phyloP scores from a whole-genome alignment of 306 rosid genomes.

The Begonia fuchsioides region DNA sequence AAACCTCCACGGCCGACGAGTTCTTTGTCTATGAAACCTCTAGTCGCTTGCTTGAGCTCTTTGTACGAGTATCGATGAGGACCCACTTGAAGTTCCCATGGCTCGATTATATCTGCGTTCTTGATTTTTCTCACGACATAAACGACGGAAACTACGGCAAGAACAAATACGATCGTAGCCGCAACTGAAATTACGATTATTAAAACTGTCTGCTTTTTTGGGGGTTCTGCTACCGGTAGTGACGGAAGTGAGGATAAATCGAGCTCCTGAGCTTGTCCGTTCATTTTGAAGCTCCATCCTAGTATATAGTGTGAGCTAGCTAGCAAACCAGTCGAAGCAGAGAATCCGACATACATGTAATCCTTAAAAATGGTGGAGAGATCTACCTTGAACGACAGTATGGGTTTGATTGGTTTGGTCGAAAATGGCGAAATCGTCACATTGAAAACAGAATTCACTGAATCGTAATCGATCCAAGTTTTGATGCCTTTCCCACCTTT shows the following conservation, averaged over 20 bases:
- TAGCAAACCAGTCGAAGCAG: too few species aligned
- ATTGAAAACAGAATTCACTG: slow-evolving; percentile 17
- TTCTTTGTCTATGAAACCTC: slow-evolving; percentile 6
- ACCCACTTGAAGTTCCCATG: slow-evolving; percentile 8
- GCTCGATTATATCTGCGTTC: slow-evolving; percentile 4
- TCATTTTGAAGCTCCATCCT: too few species aligned
- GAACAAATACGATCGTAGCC: not conserved
- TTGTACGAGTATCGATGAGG: slow-evolving; percentile 10
- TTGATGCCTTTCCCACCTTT: slow-evolving; percentile 40
- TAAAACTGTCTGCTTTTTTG: not conserved
- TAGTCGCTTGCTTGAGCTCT: slow-evolving; percentile 7
- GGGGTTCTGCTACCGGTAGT: not conserved
- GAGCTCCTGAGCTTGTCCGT: too few species aligned
- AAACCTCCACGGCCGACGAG: slow-evolving; percentile 12
- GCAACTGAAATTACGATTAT: not conserved
- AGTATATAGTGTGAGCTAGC: too few species aligned
- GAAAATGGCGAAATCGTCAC: slow-evolving; percentile 45
- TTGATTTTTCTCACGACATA: not conserved
- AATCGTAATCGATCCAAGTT: slow-evolving; percentile 71
- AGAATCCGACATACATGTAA: slow-evolving; percentile 69
- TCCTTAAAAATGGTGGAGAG: slow-evolving; percentile 38
- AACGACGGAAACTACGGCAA: not conserved
- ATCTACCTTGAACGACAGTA: slow-evolving; percentile 35
- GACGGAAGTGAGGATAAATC: slow-evolving; percentile 4
- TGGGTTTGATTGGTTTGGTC: slow-evolving; percentile 37